phyloP scores from a whole-genome alignment of 257 asterid species.

The Rehmannia glutinosa region DNA sequence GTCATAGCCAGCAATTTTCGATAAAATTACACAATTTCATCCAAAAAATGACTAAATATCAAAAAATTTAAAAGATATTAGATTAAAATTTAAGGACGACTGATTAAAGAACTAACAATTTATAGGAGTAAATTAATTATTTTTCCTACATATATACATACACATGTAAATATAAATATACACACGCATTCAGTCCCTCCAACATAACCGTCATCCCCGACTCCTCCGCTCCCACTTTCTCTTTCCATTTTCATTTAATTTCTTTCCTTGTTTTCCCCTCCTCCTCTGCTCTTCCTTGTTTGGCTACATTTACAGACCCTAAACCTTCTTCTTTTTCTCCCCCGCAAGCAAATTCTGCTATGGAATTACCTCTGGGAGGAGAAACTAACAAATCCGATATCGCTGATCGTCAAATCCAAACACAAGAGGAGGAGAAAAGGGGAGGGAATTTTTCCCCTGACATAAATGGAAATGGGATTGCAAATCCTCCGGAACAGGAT shows the following conservation, averaged over 20 bases:
- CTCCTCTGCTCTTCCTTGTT: background rate
- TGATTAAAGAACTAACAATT: no score
- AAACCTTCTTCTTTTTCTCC: background rate
- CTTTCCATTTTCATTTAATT: conserved; percentile 11
- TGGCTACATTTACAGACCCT: no score
- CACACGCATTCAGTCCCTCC: background rate
- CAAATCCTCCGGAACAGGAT: background rate
- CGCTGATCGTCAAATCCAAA: background rate
- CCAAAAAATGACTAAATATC: no score
- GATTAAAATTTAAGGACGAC: no score
- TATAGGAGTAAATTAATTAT: no score
- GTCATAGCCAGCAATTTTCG: no score
- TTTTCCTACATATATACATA: background rate
- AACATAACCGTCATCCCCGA: conserved; percentile 25
- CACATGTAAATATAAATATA: background rate
- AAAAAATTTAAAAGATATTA: no score
- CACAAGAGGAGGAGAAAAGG: background rate
- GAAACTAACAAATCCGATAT: background rate
- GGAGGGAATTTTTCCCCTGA: background rate
- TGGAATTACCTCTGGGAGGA: conserved; percentile 21
- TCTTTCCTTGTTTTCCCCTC: background rate
- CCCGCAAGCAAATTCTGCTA: background rate
- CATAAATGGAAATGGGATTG: conserved; percentile 5
- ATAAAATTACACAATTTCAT: no score
- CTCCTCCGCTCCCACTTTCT: conserved; percentile 13